These are phyloP conservation scores for Aeschynomene evenia DNA, from an alignment of 306 rosid species.

Conservation along the genomic window DNA sequence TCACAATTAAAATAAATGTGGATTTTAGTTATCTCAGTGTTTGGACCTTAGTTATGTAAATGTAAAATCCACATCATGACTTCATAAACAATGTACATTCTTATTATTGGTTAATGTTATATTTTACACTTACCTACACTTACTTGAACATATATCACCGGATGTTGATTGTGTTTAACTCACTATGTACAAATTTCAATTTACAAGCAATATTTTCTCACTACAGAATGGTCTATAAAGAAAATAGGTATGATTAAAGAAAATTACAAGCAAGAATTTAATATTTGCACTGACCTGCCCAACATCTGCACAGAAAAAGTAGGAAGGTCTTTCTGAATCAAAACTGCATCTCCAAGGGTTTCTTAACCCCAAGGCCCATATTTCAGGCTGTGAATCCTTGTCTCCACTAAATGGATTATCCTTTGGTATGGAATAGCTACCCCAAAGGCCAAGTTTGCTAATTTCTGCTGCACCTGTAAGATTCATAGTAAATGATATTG, in stretches of 20 bases:
- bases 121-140: too few species aligned
- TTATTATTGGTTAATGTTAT: too few species aligned
- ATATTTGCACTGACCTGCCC: conserved; percentile 88
- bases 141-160: too few species aligned
- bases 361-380: conserved; percentile 87
- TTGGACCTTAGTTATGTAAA: too few species aligned
- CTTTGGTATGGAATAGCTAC: conserved; percentile 85
- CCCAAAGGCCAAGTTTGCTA: conserved; percentile 72
- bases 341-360: conserved; percentile 99
- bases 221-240: neutral
- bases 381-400: conserved; percentile 62
- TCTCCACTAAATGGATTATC: conserved; percentile 80
- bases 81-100: too few species aligned
- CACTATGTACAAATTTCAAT: too few species aligned
- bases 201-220: too few species aligned
- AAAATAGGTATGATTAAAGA: neutral
- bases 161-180: too few species aligned
- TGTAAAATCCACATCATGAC: too few species aligned
- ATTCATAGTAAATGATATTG: conserved; percentile 15
- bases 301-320: conserved; percentile 84
- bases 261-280: neutral
- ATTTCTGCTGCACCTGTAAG: conserved; percentile 65
- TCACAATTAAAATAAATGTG: too few species aligned
- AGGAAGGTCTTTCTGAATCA: conserved; percentile 77
- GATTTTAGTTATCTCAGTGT: too few species aligned